These are phyloP conservation scores for Wickerhamomyces chaumierensis DNA, from an alignment of 805 yeast genomes.

Conservation along the genomic window DNA sequence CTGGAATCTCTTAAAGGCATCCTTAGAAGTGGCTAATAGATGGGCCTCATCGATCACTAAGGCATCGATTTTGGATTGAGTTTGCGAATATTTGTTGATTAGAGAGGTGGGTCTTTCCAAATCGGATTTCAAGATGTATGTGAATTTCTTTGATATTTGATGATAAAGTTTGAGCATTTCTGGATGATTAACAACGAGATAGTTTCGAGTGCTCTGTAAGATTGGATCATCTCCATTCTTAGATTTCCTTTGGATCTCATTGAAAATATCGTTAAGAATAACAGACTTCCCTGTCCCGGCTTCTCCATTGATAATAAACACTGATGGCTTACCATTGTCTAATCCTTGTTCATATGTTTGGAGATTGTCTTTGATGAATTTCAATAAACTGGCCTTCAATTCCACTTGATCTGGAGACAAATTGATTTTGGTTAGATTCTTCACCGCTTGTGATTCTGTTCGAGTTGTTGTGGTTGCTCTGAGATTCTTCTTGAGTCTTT, in stretches of 20 bases:
- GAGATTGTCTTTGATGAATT: conserved; percentile 20
- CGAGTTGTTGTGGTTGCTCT: too few relatives aligned
- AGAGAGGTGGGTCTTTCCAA: conserved; percentile 36
- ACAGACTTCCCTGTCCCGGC: conserved; percentile 40
- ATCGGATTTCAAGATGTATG: conserved; percentile 25
- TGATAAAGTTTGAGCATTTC: conserved; percentile 35
- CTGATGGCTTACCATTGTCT: conserved; percentile 16
- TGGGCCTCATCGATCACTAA: conserved; percentile 37
- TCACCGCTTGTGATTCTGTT: conserved; percentile 21
- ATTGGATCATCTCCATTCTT: conserved; percentile 2
- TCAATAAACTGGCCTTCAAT: conserved; percentile 20
- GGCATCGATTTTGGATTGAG: conserved; percentile 22
- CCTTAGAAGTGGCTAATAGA: conserved; percentile 29
- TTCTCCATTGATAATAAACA: conserved; percentile 34
- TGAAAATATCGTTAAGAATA: conserved; percentile 29
- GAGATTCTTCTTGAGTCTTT: too few relatives aligned
- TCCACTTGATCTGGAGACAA: conserved; percentile 27
- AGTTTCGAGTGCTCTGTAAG: conserved; percentile 20
- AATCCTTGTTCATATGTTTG: background rate
- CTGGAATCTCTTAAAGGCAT: conserved; percentile 31
- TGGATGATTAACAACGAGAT: conserved; percentile 34
- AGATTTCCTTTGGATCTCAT: conserved; percentile 27
- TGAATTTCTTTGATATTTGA: conserved; percentile 25
- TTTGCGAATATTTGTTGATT: conserved; percentile 20
- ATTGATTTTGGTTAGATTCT: conserved; percentile 24